phyloP scores from a whole-genome alignment of 2,329 filamentous ascomycete genomes.

The Exophiala xenobiotica region DNA sequence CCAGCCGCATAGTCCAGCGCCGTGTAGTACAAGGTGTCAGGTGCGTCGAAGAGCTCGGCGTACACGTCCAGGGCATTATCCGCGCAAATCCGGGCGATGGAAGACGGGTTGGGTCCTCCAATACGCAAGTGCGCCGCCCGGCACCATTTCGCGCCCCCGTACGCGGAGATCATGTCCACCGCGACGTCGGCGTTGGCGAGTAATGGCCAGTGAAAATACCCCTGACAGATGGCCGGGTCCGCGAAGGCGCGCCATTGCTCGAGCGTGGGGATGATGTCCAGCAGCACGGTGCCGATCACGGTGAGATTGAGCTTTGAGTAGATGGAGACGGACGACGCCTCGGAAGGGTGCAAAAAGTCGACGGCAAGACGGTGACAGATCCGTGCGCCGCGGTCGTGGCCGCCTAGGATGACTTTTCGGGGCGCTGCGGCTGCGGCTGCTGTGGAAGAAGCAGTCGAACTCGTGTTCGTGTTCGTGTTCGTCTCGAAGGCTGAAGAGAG shows the following conservation, averaged over 20 bases:
- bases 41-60: constrained; percentile 42
- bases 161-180: constrained; percentile 44
- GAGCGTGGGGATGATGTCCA: constrained; percentile 53
- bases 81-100: constrained; percentile 28
- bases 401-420: constrained; percentile 44
- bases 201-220: constrained; percentile 54
- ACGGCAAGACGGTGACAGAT: constrained; percentile 52
- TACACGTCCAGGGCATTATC: constrained; percentile 47
- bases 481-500: constrained; percentile 37
- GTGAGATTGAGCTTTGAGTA: constrained; percentile 33
- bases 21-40: constrained; percentile 43
- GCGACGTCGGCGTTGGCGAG: constrained; percentile 49
- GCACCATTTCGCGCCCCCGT: constrained; percentile 44
- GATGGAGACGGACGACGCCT: neutral
- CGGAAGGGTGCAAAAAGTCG: constrained; percentile 33
- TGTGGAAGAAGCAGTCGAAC: too few species aligned
- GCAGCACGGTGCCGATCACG: constrained; percentile 42
- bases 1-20: constrained; percentile 52
- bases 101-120: constrained; percentile 30
- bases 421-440: too few species aligned
- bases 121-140: constrained; percentile 36
- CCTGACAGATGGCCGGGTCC: constrained; percentile 38
- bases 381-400: constrained; percentile 53
- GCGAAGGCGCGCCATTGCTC: constrained; percentile 47
- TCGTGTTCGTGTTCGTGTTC: too few species aligned